phyloP scores from a whole-genome alignment of 2,329 filamentous ascomycete genomes.

The Colletotrichum australisinense region DNA sequence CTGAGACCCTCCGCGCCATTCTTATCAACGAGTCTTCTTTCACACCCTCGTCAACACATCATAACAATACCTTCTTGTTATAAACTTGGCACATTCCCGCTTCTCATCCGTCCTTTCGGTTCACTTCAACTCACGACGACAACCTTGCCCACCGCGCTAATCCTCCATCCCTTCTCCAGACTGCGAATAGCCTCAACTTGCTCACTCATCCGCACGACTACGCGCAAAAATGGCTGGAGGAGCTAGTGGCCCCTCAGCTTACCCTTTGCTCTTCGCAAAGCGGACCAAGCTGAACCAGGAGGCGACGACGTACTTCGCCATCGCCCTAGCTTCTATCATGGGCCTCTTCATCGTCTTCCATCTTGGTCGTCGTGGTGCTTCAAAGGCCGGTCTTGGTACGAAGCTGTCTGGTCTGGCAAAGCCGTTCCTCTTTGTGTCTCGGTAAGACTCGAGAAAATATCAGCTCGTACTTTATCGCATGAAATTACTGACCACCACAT shows the following conservation, averaged over 20 bases:
- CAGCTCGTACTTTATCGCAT: neutral
- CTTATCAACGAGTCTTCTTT: neutral
- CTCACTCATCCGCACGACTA: neutral
- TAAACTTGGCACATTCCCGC: constrained; percentile 20
- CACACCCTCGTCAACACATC: neutral
- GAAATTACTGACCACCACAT: neutral
- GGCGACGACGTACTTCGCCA: constrained; percentile 39
- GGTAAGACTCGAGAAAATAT: constrained; percentile 14
- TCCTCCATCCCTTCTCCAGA: neutral
- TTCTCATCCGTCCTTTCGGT: neutral
- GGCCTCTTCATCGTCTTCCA: constrained; percentile 27
- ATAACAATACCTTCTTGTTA: constrained; percentile 9
- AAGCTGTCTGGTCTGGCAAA: constrained; percentile 6
- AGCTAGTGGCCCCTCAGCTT: constrained; percentile 5
- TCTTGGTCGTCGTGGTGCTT: constrained; percentile 27
- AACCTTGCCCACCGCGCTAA: neutral
- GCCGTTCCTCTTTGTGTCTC: constrained; percentile 28
- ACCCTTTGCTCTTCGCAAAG: constrained; percentile 28
- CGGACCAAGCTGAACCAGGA: constrained; percentile 40
- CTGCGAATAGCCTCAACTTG: neutral
- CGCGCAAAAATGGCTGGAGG: constrained; percentile 18
- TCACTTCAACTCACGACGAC: neutral
- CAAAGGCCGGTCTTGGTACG: constrained; percentile 14
- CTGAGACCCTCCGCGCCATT: constrained; percentile 3
- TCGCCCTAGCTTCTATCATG: constrained; percentile 22